A percentile compares a stretch with the other conserved stretches of the same genome.
These are phyloP conservation scores for Sporothrix variecibatus DNA, from an alignment of 2,329 filamentous ascomycete genomes.

Conservation along the genomic window DNA sequence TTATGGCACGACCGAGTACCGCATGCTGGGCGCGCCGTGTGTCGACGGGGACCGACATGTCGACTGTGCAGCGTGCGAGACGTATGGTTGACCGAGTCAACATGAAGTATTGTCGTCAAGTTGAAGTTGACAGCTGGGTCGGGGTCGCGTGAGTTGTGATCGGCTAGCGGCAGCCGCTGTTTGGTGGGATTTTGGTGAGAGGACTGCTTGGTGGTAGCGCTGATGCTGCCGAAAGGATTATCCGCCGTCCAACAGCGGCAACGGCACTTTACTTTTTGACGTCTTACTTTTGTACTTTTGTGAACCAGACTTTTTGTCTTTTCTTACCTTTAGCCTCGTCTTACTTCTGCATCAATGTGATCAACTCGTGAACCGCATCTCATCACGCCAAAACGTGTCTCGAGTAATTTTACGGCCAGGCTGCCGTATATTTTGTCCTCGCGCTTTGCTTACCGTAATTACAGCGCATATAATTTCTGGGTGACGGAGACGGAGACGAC, in stretches of 20 bases:
- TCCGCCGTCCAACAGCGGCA: not conserved
- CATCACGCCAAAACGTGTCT: not conserved
- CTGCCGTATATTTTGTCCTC: not conserved
- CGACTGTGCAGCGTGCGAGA: constrained; percentile 19
- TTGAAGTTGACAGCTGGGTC: not conserved
- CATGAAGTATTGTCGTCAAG: not conserved
- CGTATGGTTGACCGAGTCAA: not conserved
- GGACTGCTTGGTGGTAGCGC: not conserved
- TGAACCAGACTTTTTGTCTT: not conserved
- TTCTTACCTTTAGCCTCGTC: not conserved
- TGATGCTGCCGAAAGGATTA: not conserved
- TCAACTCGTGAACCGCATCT: not conserved
- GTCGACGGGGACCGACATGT: constrained; percentile 6
- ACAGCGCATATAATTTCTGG: not conserved
- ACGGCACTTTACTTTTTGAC: not conserved
- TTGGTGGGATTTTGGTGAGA: not conserved
- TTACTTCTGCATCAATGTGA: not conserved
- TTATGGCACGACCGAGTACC: constrained; percentile 9
- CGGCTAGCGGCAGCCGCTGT: constrained; percentile 4
- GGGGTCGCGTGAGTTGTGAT: not conserved
- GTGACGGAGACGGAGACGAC: not conserved
- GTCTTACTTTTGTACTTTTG: not conserved
- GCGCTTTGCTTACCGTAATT: not conserved
- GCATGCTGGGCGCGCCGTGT: constrained; percentile 19
- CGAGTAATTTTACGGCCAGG: not conserved